phyloP scores from a whole-genome alignment of 2,329 filamentous ascomycete species.

The Aspergillus aculeatus region DNA sequence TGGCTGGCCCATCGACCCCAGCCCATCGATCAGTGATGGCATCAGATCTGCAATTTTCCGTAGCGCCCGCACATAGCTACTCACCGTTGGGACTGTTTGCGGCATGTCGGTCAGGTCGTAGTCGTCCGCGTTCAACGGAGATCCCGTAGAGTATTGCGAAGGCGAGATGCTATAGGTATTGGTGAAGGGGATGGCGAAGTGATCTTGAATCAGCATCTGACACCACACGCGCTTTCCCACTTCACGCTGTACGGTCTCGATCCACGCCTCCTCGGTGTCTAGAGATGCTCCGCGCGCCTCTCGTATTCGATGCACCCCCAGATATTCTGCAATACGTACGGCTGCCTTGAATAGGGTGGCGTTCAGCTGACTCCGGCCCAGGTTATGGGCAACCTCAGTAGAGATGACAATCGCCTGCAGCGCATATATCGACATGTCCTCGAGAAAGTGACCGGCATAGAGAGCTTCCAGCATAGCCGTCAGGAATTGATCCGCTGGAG shows the following conservation, averaged over 20 bases:
- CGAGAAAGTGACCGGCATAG: slow-evolving; percentile 34
- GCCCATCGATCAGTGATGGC: slow-evolving; percentile 34
- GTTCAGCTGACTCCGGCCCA: slow-evolving; percentile 38
- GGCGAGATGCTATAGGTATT: slow-evolving; percentile 40
- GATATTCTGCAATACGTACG: slow-evolving; percentile 38
- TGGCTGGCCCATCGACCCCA: slow-evolving; percentile 33
- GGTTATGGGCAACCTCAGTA: slow-evolving; percentile 39
- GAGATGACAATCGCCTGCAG: slow-evolving; percentile 41
- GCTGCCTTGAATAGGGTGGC: slow-evolving; percentile 37
- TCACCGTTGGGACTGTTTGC: slow-evolving; percentile 21
- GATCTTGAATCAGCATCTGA: slow-evolving; percentile 40
- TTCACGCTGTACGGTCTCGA: slow-evolving; percentile 30
- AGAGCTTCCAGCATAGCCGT: slow-evolving; percentile 35
- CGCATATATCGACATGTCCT: slow-evolving; percentile 30
- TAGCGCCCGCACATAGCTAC: slow-evolving; percentile 31
- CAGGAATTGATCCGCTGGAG: slow-evolving; percentile 27
- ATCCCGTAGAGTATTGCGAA: slow-evolving; percentile 33
- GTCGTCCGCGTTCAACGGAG: slow-evolving; percentile 39
- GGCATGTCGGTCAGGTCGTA: slow-evolving; percentile 25
- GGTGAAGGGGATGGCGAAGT: slow-evolving; percentile 39
- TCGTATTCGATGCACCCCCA: slow-evolving; percentile 28
- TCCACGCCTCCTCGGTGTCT: slow-evolving; percentile 22
- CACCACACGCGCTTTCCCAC: slow-evolving; percentile 39
- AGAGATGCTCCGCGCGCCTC: slow-evolving; percentile 11
- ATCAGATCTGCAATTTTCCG: slow-evolving; percentile 35